A percentile compares a stretch with the other conserved stretches of the same genome.
Conservation (phyloP, 805 yeast species). For the Komagataella pastoris region DNA sequence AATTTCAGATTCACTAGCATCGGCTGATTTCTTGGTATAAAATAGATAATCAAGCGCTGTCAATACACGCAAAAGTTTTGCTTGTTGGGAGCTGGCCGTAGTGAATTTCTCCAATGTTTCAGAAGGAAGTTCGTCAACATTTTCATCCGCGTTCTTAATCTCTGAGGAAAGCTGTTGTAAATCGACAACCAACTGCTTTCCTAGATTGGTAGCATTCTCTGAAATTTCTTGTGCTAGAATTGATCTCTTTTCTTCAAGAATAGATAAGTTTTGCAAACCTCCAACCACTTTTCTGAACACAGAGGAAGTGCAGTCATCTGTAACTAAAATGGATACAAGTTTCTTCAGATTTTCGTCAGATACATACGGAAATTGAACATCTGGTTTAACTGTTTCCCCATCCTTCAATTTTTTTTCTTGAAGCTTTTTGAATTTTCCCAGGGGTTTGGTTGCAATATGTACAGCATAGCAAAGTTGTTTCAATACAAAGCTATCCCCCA, state of each 20-base stretch:
- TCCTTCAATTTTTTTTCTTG: conserved; percentile 1
- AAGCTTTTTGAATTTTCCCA: conserved; percentile 35
- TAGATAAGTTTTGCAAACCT: conserved; percentile 64
- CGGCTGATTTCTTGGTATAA: conserved; percentile 23
- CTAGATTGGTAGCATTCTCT: conserved; percentile 45
- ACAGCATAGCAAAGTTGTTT: conserved; percentile 64
- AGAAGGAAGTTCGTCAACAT: conserved; percentile 33
- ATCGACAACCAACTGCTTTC: conserved; percentile 40
- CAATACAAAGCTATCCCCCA: conserved; percentile 63
- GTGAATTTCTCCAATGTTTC: conserved; percentile 56
- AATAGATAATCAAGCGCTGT: conserved; percentile 81
- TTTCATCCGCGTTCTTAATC: conserved; percentile 19
- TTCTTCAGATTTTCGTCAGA: conserved; percentile 48
- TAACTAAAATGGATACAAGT: conserved; percentile 53
- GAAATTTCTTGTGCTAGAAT: conserved; percentile 60
- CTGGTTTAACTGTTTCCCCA: conserved; percentile 3
- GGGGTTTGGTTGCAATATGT: conserved; percentile 66
- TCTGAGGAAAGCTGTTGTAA: conserved; percentile 34
- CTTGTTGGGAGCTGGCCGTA: conserved; percentile 73
- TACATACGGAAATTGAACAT: conserved; percentile 41
- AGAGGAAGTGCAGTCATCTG: conserved; percentile 75
- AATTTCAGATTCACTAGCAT: conserved; percentile 16
- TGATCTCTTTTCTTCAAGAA: conserved; percentile 44
- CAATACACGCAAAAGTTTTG: conserved; percentile 71
- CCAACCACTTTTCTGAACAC: conserved; percentile 77